phyloP scores from a whole-genome alignment of 306 rosid genomes.

The Morella rubra region DNA sequence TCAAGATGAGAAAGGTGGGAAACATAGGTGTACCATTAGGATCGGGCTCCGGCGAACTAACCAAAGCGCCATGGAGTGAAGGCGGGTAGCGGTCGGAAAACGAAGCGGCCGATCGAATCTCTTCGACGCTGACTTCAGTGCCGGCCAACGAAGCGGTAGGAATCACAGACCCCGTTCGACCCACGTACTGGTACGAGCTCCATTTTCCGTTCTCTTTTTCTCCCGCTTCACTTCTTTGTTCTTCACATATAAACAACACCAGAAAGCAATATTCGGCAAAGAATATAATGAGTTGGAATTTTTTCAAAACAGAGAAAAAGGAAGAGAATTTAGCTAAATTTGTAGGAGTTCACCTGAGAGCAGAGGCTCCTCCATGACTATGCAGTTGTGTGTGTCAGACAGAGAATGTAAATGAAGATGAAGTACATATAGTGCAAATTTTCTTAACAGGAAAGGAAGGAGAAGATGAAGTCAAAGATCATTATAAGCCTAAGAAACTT shows the following conservation, averaged over 20 bases:
- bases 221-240: conserved; percentile 47
- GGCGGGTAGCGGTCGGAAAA: conserved; percentile 70
- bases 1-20: conserved; percentile 2
- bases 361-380: conserved; percentile 68
- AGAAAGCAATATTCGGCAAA: conserved; percentile 20
- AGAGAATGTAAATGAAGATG: neutral
- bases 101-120: conserved; percentile 80
- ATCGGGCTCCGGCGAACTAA: conserved; percentile 59
- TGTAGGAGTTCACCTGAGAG: conserved; percentile 53
- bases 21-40: conserved; percentile 44
- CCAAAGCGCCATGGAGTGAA: conserved; percentile 75
- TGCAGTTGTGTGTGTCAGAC: neutral
- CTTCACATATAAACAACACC: conserved; percentile 35
- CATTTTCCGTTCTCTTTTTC: conserved; percentile 60
- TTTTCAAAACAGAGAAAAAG: neutral
- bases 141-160: conserved; percentile 69
- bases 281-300: conserved; percentile 2
- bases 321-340: neutral
- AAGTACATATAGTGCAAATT: neutral
- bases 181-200: conserved; percentile 66
- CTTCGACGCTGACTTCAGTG: conserved; percentile 81
- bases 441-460: neutral
- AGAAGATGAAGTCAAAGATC: neutral
- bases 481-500: neutral
- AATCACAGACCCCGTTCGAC: conserved; percentile 58